These are phyloP conservation scores for Eutypa lata DNA, from an alignment of 2,329 filamentous ascomycete species.

Conservation along the genomic window DNA sequence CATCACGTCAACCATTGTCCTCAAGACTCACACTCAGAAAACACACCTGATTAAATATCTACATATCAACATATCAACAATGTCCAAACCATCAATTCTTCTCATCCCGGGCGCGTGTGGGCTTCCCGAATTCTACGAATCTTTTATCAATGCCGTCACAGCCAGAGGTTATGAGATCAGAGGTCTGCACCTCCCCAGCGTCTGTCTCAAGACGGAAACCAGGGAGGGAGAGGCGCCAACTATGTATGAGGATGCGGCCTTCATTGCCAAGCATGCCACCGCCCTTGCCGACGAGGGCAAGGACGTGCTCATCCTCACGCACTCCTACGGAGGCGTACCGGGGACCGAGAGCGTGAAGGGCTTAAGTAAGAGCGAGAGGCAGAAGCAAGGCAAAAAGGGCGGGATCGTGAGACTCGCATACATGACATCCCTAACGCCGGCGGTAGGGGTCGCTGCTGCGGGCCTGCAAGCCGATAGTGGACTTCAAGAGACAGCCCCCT, in stretches of 20 bases:
- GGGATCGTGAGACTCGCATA: slow-evolving; percentile 31
- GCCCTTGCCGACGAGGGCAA: background rate
- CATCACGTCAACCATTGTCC: too few relatives aligned
- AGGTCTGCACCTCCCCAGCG: slow-evolving; percentile 11
- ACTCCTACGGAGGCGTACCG: slow-evolving; percentile 16
- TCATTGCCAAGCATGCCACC: slow-evolving; percentile 16
- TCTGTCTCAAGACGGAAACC: slow-evolving; percentile 4
- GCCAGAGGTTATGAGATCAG: slow-evolving; percentile 10
- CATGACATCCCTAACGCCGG: slow-evolving; percentile 20
- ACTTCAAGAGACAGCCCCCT: too few relatives aligned
- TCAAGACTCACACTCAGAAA: too few relatives aligned
- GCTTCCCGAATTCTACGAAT: slow-evolving; percentile 7
- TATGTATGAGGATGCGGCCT: slow-evolving; percentile 30
- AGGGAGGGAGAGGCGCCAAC: slow-evolving; percentile 11
- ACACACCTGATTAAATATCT: too few relatives aligned
- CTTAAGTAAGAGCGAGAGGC: slow-evolving; percentile 27
- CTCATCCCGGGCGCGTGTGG: slow-evolving; percentile 9
- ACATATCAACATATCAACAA: too few relatives aligned
- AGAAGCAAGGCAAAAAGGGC: slow-evolving; percentile 28
- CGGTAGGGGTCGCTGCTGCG: slow-evolving; percentile 11
- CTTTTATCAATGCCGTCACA: slow-evolving; percentile 6
- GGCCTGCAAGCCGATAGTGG: too few relatives aligned
- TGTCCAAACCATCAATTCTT: slow-evolving; percentile 5
- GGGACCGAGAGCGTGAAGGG: slow-evolving; percentile 28
- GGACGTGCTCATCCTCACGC: slow-evolving; percentile 14